Percentiles rank a stretch among this genome's conserved stretches.
phyloP scores from a whole-genome alignment of 2,329 filamentous ascomycete genomes.

The Fusarium sacchari region DNA sequence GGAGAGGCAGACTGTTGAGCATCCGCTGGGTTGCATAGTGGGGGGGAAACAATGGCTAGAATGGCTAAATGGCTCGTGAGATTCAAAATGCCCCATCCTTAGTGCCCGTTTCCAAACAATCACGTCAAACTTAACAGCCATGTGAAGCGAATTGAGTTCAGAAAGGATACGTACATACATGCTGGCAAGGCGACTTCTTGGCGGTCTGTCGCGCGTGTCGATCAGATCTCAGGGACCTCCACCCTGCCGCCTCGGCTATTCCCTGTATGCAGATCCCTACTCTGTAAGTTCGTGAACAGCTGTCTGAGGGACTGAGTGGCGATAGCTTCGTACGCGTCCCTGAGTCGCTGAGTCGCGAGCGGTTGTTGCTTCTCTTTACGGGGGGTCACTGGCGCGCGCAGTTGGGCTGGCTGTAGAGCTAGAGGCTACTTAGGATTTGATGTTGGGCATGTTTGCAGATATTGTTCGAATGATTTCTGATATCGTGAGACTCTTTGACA shows the following conservation, averaged over 20 bases:
- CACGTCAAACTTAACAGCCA: not conserved
- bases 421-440: not conserved
- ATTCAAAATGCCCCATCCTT: not conserved
- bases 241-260: conserved; percentile 39
- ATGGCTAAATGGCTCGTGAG: conserved; percentile 2
- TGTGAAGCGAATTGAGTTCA: conserved; percentile 40
- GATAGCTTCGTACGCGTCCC: conserved; percentile 32
- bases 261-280: conserved; percentile 39
- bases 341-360: conserved; percentile 21
- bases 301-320: conserved; percentile 34
- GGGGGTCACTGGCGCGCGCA: conserved; percentile 2
- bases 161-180: conserved; percentile 6
- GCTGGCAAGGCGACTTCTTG: conserved; percentile 16
- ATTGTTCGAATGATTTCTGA: not conserved
- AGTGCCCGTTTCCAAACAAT: not conserved
- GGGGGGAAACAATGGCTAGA: not conserved
- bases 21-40: conserved; percentile 2
- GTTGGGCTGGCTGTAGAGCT: not conserved
- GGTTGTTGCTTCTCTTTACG: conserved; percentile 17
- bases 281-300: conserved; percentile 16
- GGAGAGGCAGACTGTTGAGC: conserved; percentile 8
- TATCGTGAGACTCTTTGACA: not conserved
- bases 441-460: not conserved
- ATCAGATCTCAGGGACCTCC: conserved; percentile 46
- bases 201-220: conserved; percentile 42